Percentiles rank a stretch among this genome's conserved stretches.
Evolutionary conservation across 805 yeast species (phyloP).

Genomic region (Cyberlindnera xylosilytica): DNA sequence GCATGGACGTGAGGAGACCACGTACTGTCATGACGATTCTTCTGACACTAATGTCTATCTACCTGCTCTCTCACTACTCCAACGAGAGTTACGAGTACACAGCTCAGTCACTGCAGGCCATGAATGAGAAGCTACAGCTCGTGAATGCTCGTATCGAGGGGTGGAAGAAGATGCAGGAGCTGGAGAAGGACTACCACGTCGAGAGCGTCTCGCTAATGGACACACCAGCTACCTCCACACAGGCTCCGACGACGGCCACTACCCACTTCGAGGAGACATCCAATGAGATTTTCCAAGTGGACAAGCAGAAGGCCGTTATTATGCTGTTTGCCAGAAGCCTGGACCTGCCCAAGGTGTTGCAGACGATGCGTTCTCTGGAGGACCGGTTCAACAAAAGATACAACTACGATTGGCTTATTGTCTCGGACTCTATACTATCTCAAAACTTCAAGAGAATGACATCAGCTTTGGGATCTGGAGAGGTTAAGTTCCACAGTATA

Average conservation of each 20-base stretch:
- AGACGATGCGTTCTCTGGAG: constrained; percentile 60
- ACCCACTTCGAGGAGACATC: background rate
- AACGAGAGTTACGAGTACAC: constrained; percentile 14
- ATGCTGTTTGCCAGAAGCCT: constrained; percentile 64
- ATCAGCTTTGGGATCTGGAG: constrained; percentile 47
- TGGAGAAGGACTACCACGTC: constrained; percentile 4
- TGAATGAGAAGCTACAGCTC: constrained; percentile 12
- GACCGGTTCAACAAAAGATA: constrained; percentile 32
- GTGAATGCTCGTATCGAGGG: constrained; percentile 16
- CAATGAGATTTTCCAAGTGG: background rate
- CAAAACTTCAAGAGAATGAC: constrained; percentile 47
- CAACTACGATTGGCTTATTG: constrained; percentile 73
- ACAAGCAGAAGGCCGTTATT: constrained; percentile 54
- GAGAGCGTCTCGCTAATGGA: constrained; percentile 3
- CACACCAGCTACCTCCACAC: background rate
- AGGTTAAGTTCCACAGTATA: constrained; percentile 55
- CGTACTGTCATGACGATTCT: background rate
- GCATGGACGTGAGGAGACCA: constrained; percentile 8
- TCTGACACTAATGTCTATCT: background rate
- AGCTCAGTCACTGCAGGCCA: constrained; percentile 8
- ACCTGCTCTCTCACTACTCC: constrained; percentile 2
- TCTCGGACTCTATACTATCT: constrained; percentile 61
- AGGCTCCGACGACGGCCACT: background rate
- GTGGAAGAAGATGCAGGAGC: constrained; percentile 8
- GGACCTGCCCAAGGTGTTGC: constrained; percentile 52